These are phyloP conservation scores for Gossypium schwendimanii DNA, from an alignment of 441 rosid species.

Conservation along the genomic window DNA sequence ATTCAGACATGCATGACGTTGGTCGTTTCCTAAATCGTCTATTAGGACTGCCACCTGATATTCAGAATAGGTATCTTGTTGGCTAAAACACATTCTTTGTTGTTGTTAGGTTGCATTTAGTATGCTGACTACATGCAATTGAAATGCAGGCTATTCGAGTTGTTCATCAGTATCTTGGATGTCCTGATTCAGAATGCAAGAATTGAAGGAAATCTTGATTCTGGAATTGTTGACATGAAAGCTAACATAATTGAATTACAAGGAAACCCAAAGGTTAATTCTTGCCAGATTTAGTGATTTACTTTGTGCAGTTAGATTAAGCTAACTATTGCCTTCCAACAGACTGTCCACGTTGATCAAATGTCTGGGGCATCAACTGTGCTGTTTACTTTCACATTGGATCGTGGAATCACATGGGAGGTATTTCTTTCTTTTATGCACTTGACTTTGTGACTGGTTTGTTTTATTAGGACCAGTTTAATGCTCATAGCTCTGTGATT, in stretches of 20 bases:
- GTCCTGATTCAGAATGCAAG: slow-evolving; percentile 92
- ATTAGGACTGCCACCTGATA: slow-evolving; percentile 92
- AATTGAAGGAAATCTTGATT: slow-evolving; percentile 86
- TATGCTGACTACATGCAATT: slow-evolving; percentile 10
- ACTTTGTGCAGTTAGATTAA: slow-evolving; percentile 16
- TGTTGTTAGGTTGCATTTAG: background rate
- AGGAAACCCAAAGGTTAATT: slow-evolving; percentile 81
- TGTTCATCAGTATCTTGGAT: slow-evolving; percentile 84
- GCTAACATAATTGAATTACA: slow-evolving; percentile 73
- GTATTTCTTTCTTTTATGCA: slow-evolving; percentile 28
- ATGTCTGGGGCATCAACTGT: slow-evolving; percentile 93
- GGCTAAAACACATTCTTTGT: slow-evolving; percentile 10
- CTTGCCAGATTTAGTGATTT: slow-evolving; percentile 18
- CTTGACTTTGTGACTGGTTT: slow-evolving; percentile 8
- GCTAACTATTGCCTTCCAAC: slow-evolving; percentile 24
- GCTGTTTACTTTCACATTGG: slow-evolving; percentile 80
- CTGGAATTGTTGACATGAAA: slow-evolving; percentile 93
- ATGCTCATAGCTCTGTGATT: slow-evolving; percentile 10
- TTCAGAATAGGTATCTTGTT: slow-evolving; percentile 71
- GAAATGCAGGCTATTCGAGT: slow-evolving; percentile 74
- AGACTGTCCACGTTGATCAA: slow-evolving; percentile 94
- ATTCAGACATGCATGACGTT: slow-evolving; percentile 98
- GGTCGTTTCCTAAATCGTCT: slow-evolving; percentile 95
- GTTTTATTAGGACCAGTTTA: slow-evolving; percentile 3
- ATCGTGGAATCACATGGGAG: slow-evolving; percentile 97